These are phyloP conservation scores for Aureobasidium uvarum DNA, from an alignment of 2,329 filamentous ascomycete genomes.

Conservation along the genomic window DNA sequence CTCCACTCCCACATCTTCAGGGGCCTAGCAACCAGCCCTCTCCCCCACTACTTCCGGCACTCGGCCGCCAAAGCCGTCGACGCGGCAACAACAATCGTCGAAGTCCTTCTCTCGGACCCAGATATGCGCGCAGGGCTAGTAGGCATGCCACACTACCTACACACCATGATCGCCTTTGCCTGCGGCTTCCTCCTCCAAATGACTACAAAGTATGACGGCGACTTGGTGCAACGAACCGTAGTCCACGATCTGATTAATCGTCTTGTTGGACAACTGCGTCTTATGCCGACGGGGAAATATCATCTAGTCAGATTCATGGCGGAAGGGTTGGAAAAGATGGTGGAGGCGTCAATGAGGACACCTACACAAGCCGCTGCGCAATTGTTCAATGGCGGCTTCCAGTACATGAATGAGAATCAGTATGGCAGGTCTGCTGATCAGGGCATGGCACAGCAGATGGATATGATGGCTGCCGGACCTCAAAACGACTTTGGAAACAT, in stretches of 20 bases:
- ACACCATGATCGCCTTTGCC: slow-evolving; percentile 55
- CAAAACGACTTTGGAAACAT: slow-evolving; percentile 7
- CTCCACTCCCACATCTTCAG: slow-evolving; percentile 52
- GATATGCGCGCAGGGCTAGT: slow-evolving; percentile 44
- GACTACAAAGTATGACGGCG: slow-evolving; percentile 43
- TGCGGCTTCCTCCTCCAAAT: slow-evolving; percentile 55
- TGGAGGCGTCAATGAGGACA: slow-evolving; percentile 9
- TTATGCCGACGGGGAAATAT: slow-evolving; percentile 20
- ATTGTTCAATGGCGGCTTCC: slow-evolving; percentile 11
- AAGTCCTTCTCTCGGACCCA: slow-evolving; percentile 46
- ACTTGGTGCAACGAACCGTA: not conserved
- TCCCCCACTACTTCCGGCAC: slow-evolving; percentile 50
- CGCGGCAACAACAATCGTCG: slow-evolving; percentile 48
- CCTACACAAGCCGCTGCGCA: slow-evolving; percentile 11
- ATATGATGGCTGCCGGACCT: not conserved
- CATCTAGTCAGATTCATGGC: slow-evolving; percentile 21
- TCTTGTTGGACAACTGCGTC: slow-evolving; percentile 4
- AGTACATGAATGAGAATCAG: not conserved
- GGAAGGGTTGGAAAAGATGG: slow-evolving; percentile 22
- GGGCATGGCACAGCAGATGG: not conserved
- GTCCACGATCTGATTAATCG: slow-evolving; percentile 18
- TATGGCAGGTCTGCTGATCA: not conserved
- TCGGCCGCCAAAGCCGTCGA: slow-evolving; percentile 50
- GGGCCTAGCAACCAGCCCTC: slow-evolving; percentile 38
- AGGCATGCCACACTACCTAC: slow-evolving; percentile 53